A percentile compares a stretch with the other conserved stretches of the same genome.
Conservation (phyloP, 1,139 yeast genomes). For the Magnusiomyces clavatus region DNA sequence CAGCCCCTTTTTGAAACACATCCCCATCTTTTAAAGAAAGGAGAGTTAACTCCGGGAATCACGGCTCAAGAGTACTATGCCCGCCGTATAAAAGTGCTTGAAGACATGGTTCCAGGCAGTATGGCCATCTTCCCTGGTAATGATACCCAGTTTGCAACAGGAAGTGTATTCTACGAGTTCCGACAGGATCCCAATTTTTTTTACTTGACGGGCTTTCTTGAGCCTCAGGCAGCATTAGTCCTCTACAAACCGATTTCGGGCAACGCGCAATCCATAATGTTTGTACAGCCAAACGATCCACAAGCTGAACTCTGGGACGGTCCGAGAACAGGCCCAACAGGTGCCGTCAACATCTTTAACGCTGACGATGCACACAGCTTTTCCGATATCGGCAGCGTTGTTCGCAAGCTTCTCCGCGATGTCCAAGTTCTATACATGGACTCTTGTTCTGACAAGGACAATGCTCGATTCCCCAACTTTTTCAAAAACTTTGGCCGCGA, state of each 20-base stretch:
- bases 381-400: conserved; percentile 24
- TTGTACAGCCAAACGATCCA: conserved; percentile 79
- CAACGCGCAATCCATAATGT: conserved; percentile 45
- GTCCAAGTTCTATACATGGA: conserved; percentile 27
- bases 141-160: conserved; percentile 69
- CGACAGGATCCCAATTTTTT: conserved; percentile 86
- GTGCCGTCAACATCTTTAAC: conserved; percentile 75
- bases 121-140: conserved; percentile 71
- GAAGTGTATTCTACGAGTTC: conserved; percentile 83
- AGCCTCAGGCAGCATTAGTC: conserved; percentile 75
- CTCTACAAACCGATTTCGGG: conserved; percentile 50
- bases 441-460: conserved; percentile 14
- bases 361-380: conserved; percentile 68
- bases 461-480: conserved; percentile 16
- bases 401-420: conserved; percentile 20
- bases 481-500: conserved; percentile 16
- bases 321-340: conserved; percentile 75
- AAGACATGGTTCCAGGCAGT: conserved; percentile 53
- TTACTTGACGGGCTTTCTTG: conserved; percentile 88
- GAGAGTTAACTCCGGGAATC: conserved; percentile 85
- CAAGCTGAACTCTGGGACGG: conserved; percentile 92
- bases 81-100: conserved; percentile 54
- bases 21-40: conserved; percentile 62
- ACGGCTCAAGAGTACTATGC: conserved; percentile 72
- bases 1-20: conserved; percentile 86